phyloP scores from a whole-genome alignment of 345 rosid species.

The Hevea brasiliensis region DNA sequence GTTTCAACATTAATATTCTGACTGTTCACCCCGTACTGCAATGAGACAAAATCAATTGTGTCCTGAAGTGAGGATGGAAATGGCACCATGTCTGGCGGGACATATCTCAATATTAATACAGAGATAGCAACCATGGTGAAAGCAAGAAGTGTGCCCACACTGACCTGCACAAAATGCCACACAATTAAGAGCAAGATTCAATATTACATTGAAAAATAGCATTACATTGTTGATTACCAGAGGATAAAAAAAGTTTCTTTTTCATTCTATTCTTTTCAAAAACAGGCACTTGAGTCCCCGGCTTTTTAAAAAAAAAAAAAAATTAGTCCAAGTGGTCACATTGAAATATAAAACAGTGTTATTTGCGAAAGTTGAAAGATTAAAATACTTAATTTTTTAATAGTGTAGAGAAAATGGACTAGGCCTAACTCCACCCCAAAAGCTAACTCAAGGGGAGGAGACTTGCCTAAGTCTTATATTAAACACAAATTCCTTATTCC shows the following conservation, averaged over 20 bases:
- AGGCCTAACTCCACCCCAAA: no score
- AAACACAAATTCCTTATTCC: no score
- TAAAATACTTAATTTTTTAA: no score
- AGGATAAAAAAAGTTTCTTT: background rate
- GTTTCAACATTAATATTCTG: constrained; percentile 11
- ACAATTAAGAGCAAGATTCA: background rate
- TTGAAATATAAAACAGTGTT: background rate
- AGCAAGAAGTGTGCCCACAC: constrained; percentile 97
- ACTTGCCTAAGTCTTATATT: no score
- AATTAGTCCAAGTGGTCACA: background rate
- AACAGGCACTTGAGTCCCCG: background rate
- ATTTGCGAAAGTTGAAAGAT: background rate
- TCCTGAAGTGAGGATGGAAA: constrained; percentile 76
- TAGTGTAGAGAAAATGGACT: no score
- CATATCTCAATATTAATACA: constrained; percentile 86
- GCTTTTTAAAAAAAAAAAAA: background rate
- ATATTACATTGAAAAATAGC: background rate
- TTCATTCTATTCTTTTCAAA: background rate
- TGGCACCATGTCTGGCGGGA: constrained; percentile 91
- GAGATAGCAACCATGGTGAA: constrained; percentile 96
- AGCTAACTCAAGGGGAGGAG: no score
- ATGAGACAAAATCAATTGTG: constrained; percentile 60
- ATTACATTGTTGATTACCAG: background rate
- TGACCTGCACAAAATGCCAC: constrained; percentile 61
- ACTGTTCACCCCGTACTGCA: constrained; percentile 28